Conservation (phyloP, 306 rosid genomes). For the Medicago truncatula region MtrunA17r5.0-ANR NC_053049.1:10694501-10695000, state of each 20-base stretch:
- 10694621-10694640: background rate
- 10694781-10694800: background rate
- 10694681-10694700: conserved; percentile 2
- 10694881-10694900: background rate
- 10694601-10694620: background rate
- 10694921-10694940: background rate
- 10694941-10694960: background rate
- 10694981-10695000: conserved; percentile 8
- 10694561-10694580: background rate
- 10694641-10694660: background rate
- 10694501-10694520: background rate
- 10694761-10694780: background rate
- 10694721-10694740: conserved; percentile 1
- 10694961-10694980: background rate
- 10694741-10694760: background rate
- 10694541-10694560: conserved; percentile 5
- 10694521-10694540: background rate
- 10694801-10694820: background rate
- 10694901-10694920: background rate
- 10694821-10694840: background rate
- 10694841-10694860: background rate
- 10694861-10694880: background rate
- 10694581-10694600: background rate
- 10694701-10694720: conserved; percentile 5
- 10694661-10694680: background rate